phyloP scores from a whole-genome alignment of 1,284 basidiomycete species.

The Pseudozyma thailandica region DNA sequence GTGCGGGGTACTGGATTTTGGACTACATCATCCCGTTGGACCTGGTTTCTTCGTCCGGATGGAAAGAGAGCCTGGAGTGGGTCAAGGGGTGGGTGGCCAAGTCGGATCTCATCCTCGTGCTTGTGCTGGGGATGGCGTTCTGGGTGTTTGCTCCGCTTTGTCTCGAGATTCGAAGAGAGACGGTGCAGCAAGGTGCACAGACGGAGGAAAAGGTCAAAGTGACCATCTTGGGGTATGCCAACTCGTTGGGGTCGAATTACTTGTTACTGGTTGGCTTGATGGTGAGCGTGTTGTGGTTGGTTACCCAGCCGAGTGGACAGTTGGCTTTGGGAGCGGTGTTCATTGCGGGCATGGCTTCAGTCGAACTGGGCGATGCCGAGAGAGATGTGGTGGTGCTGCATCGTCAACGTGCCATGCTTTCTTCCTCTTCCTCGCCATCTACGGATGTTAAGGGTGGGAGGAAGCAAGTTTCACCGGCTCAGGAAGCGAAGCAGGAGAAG shows the following conservation, averaged over 20 bases:
- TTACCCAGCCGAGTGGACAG: conserved; percentile 84
- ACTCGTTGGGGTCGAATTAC: conserved; percentile 87
- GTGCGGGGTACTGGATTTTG: conserved; percentile 57
- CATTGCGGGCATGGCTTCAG: conserved; percentile 70
- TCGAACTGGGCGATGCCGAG: conserved; percentile 61
- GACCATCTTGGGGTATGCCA: conserved; percentile 85
- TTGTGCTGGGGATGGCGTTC: conserved; percentile 36
- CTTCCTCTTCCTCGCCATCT: neutral
- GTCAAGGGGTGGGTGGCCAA: conserved; percentile 49
- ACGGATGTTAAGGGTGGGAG: no score
- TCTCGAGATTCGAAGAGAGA: conserved; percentile 54
- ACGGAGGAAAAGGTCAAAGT: conserved; percentile 65
- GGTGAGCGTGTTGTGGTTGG: conserved; percentile 75
- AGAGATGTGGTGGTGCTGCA: conserved; percentile 43
- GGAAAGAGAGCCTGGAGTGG: conserved; percentile 32
- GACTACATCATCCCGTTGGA: conserved; percentile 49
- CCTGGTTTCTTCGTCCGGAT: conserved; percentile 5
- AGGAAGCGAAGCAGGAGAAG: neutral
- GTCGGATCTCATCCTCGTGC: conserved; percentile 32
- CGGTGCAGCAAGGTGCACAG: neutral
- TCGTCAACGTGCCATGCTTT: neutral
- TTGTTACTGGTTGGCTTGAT: conserved; percentile 80
- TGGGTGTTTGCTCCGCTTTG: conserved; percentile 63
- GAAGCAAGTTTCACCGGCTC: no score
- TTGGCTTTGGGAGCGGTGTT: conserved; percentile 76